Evolutionary conservation across 2,329 filamentous ascomycete species (phyloP).

Genomic region (Ophiocordyceps camponoti-rufipedis): DNA sequence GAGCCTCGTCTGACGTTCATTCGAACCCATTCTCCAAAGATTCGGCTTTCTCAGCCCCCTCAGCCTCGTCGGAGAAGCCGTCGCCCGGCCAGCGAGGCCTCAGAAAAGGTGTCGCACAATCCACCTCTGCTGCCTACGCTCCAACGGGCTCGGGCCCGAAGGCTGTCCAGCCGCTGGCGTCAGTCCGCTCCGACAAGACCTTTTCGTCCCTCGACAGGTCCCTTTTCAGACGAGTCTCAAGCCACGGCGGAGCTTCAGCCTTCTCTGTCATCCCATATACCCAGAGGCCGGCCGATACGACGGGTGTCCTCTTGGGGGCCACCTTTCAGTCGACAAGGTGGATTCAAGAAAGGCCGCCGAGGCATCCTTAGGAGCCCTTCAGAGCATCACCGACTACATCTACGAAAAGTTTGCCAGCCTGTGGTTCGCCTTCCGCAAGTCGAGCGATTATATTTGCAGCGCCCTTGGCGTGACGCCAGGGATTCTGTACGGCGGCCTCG

Average conservation of each 20-base stretch:
- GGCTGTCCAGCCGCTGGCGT: not conserved
- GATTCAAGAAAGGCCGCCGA: slow-evolving; percentile 37
- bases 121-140: not conserved
- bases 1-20: not conserved
- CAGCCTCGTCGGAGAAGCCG: not conserved
- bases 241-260: not conserved
- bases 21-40: not conserved
- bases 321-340: slow-evolving; percentile 34
- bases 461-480: slow-evolving; percentile 30
- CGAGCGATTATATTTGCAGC: slow-evolving; percentile 32
- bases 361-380: slow-evolving; percentile 46
- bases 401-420: slow-evolving; percentile 32
- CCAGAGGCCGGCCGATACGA: not conserved
- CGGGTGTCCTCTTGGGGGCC: slow-evolving; percentile 17
- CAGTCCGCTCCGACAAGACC: not conserved
- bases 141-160: not conserved
- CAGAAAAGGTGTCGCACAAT: not conserved
- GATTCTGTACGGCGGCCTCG: slow-evolving; percentile 31
- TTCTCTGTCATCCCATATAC: not conserved
- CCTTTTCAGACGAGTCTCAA: not conserved
- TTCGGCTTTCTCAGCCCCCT: not conserved
- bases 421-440: slow-evolving; percentile 25
- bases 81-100: not conserved
- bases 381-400: slow-evolving; percentile 40
- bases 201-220: not conserved